Evolutionary conservation across 331 rosid species (phyloP).

Genomic region (Rhamnella rubrinervis): DNA sequence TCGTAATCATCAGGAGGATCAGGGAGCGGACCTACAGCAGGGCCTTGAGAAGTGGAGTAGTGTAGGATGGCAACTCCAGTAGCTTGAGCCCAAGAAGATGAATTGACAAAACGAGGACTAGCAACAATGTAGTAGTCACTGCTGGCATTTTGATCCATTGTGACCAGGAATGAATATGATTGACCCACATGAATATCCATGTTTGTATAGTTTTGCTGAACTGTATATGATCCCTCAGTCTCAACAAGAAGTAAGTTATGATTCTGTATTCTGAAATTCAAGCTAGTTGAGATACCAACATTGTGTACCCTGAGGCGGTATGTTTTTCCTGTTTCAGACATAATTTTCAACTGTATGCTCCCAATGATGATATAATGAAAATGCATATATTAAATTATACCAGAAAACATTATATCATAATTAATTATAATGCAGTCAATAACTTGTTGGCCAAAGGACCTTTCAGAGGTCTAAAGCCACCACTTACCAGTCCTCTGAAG

Average conservation of each 20-base stretch:
- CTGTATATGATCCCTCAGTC: conserved; percentile 91
- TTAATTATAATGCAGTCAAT: no score
- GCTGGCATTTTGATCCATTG: conserved; percentile 96
- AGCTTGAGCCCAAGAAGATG: conserved; percentile 59
- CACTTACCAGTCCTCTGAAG: no score
- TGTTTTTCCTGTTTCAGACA: conserved; percentile 67
- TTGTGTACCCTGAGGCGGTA: conserved; percentile 86
- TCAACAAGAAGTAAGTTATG: conserved; percentile 85
- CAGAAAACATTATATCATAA: background rate
- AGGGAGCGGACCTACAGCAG: conserved; percentile 92
- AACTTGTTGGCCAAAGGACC: no score
- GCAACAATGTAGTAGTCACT: conserved; percentile 86
- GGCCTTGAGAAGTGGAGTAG: conserved; percentile 84
- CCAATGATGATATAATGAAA: conserved; percentile 8
- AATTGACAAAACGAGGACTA: conserved; percentile 80
- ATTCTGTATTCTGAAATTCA: conserved; percentile 83
- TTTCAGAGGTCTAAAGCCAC: no score
- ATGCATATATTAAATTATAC: background rate
- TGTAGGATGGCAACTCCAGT: conserved; percentile 82
- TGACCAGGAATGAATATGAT: conserved; percentile 87
- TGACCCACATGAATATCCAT: conserved; percentile 96
- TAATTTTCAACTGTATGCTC: conserved; percentile 15
- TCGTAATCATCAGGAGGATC: conserved; percentile 63
- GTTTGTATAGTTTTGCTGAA: conserved; percentile 74
- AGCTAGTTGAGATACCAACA: conserved; percentile 83